Conservation (phyloP, 768 basidiomycete genomes). For the Hypholoma sublateritium region DNA sequence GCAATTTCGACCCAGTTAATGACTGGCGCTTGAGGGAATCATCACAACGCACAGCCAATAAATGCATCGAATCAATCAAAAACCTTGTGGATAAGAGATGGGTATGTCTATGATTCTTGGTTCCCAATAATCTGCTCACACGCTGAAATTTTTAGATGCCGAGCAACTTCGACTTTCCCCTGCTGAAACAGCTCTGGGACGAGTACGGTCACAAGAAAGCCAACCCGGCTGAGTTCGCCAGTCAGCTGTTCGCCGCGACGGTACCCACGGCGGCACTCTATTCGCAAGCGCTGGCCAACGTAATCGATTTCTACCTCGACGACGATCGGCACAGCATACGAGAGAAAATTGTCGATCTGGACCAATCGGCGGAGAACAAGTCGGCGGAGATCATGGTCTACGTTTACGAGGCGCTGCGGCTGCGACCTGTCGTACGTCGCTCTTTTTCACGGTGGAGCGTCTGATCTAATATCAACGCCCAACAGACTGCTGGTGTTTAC, state of each 20-base stretch:
- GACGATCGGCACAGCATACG: constrained; percentile 33
- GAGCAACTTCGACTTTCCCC: constrained; percentile 20
- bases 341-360: constrained; percentile 39
- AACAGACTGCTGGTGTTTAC: constrained; percentile 41
- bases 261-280: constrained; percentile 58
- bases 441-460: background rate
- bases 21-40: constrained; percentile 48
- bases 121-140: background rate
- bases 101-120: constrained; percentile 15
- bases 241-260: constrained; percentile 50
- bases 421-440: constrained; percentile 31
- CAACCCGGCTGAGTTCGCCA: constrained; percentile 36
- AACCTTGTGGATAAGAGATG: constrained; percentile 26
- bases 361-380: constrained; percentile 23
- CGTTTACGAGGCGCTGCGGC: constrained; percentile 45
- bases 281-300: constrained; percentile 53
- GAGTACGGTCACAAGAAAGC: constrained; percentile 15
- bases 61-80: constrained; percentile 29
- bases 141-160: background rate
- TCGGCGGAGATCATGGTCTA: constrained; percentile 36
- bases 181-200: constrained; percentile 30
- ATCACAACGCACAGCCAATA: constrained; percentile 29
- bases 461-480: constrained; percentile 1
- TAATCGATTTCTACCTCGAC: constrained; percentile 61
- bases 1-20: constrained; percentile 41